Evolutionary conservation across 2,329 filamentous ascomycete species (phyloP), one percentile per base, ranked within the genome.

Genomic region (Sporothrix sp.): DNA sequence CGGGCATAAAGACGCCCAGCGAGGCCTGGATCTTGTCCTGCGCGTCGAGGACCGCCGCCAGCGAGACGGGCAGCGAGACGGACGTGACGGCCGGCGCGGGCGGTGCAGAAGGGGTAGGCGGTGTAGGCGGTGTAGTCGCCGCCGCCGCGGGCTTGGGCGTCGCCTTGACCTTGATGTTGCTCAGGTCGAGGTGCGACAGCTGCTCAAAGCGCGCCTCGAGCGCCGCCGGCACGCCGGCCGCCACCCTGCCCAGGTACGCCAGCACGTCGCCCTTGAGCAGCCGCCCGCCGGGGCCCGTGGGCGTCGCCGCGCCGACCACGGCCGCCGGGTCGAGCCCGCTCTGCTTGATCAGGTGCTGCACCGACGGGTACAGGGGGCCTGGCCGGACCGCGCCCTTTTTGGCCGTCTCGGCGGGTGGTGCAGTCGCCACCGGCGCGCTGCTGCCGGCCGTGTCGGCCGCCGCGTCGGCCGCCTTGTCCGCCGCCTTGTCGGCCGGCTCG

Each of bases 231-330:
- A 87, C 85, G 53, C 81, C 75, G 56, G 81, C 72, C 54, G 83
- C 73, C 61, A 96, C 87, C 59, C 76, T 73, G 56, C 93, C 93
- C 14, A 97, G 68, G 66, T 91, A 93, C 43, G 89, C 90, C 49
- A 98, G 80, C 7, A 98, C 84, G 64, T 98, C 93, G 51, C 93
- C 93, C 75, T 98, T 98, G 55, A 98, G 76, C 50, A 98, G 74
- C 54, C 93, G 83, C 52, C 90, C 89, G 61, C 83, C 82, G 27
- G 93, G 93, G 21, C 93, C 93, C 18, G 87, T 91, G 6, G 89
- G 85, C 48, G 82, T 85, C 65, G 97, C 96, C 66, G 86, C 84
- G 67, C 81, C 75, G 48, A 89, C 75, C 53, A 89, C 86, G 42
- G 82, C 81, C 58, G 84, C 79, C 7, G 52, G 39, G 60, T 85